Percentiles rank a stretch among this genome's conserved stretches.
These are phyloP conservation scores for Tuber calosporum DNA, from an alignment of 495 filamentous ascomycete genomes.

Conservation along the genomic window DNA sequence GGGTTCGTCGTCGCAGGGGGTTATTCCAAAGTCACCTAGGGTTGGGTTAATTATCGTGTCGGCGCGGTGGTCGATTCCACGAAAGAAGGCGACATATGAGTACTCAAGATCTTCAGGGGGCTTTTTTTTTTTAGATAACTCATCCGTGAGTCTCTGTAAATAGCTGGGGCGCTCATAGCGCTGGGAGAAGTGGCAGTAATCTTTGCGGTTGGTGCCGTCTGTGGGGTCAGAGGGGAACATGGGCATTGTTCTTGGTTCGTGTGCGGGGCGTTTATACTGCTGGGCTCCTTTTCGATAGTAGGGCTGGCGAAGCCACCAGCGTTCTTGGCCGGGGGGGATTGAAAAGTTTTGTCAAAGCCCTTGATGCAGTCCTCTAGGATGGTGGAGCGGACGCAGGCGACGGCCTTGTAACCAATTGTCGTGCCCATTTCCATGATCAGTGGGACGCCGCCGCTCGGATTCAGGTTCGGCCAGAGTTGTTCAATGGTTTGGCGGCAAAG, in stretches of 20 bases:
- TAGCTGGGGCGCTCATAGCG: constrained; percentile 77
- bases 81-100: constrained; percentile 80
- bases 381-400: constrained; percentile 71
- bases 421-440: constrained; percentile 87
- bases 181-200: constrained; percentile 87
- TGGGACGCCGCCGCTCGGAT: constrained; percentile 76
- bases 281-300: constrained; percentile 56
- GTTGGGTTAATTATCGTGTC: constrained; percentile 9
- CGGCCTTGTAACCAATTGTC: constrained; percentile 82
- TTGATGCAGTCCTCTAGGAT: constrained; percentile 69
- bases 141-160: constrained; percentile 69
- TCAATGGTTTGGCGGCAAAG: constrained; percentile 67
- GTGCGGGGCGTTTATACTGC: constrained; percentile 92
- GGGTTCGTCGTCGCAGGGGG: constrained; percentile 18
- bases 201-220: constrained; percentile 61
- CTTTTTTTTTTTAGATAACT: constrained; percentile 64
- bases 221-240: constrained; percentile 71
- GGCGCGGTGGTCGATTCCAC: constrained; percentile 54
- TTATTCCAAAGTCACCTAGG: constrained; percentile 21
- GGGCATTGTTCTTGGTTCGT: constrained; percentile 85
- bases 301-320: constrained; percentile 45
- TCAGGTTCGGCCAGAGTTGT: constrained; percentile 81
- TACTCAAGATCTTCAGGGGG: constrained; percentile 83
- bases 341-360: constrained; percentile 50
- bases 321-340: constrained; percentile 39